Base-by-base conservation (phyloP, 495 filamentous ascomycete genomes). In the Chaetomium cochliodes region DNA sequence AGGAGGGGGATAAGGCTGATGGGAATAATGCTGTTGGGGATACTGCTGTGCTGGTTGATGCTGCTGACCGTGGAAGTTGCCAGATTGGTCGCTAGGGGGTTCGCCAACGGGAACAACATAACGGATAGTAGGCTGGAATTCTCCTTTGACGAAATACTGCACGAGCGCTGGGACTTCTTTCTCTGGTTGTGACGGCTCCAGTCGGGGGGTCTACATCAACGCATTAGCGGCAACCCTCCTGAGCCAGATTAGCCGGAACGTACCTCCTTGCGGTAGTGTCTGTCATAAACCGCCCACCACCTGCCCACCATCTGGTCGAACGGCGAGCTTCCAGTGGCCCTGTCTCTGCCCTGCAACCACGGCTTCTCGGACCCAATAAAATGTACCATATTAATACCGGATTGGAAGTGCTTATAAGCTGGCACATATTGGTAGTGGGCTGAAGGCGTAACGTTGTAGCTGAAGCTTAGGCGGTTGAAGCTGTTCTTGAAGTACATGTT, bases 401-500 rank as follows among this genome's bases (percentile, higher is more conserved):
- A 88, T 76, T 93, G 88, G 73, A 93, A 96, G 80, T 98, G 92
- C 70, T 87, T 86, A 77, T 96, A 98, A 52, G 94, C 94, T 18
- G 94, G 94, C 51, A 93, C 83, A 76, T 96, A 97, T 77, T 98
- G 93, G 78, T 98, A 98, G 70, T 92, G 90, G 30, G 88, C 92
- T 67, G 89, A 94, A 6, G 93, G 92, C 3, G 94, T 99, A 76
- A 92, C 93, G 75, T 99, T 99, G 79, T 97, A 99, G 39, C 87
- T 85, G 77, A 99, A 99, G 79, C 91, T 92, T 67, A 99, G 78
- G 65, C 92, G 85, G 77, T 97, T 87, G 85, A 87, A 97, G 23
- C 72, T 78, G 69, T 89, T 84, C 65, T 82, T 83, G 79, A 96
- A 99, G 76, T 97, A 88, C 82, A 93, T 91, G 74, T 99, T 99